Evolutionary conservation across 768 basidiomycete species (phyloP), one percentile per base, ranked within the genome.

Genomic region (Cubamyces sp.): DNA sequence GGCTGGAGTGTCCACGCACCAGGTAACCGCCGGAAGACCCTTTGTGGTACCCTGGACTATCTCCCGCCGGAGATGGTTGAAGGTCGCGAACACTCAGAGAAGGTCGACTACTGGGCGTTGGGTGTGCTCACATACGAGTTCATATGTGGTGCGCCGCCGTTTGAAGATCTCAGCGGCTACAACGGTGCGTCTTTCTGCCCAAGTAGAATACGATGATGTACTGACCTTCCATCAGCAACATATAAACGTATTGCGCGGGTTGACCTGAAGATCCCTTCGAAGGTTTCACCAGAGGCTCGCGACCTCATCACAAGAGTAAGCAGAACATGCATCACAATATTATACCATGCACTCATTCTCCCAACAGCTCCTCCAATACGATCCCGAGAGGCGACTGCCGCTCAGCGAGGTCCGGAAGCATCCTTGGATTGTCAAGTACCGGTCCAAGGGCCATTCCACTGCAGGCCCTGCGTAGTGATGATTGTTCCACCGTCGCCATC

Each of bases 11-110:
- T 97, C 8, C 96, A 98, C 73, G 96, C 96, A 0, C 96, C 96
- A 0, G 87, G 92, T 1, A 92, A 94, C 71, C 79, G 95, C 47
- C 78, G 96, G 46, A 90, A 83, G 77, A 98, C 97, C 0, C 82
- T 98, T 12, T 98, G 96, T 68, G 96, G 96, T 14, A 98, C 96
- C 1, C 77, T 98, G 47, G 97, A 98, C 73, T 98, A 98, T 73
- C 82, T 99, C 12, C 96, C 97, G 0, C 96, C 97, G 14, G 96
- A 98, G 81, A 99, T 98, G 97, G 92, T 99, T 15, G 94, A 97
- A 68, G 88, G 90, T 0, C 88, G 84, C 66, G 92, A 91, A 62
- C 96, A 98, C 72, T 89, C 82, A 56, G 92, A 94, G 69, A 88
- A 85, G 70, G 96, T 98, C 41, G 96, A 98, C 69, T 84, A 94